Evolutionary conservation across 2,329 filamentous ascomycete species (phyloP).

Genomic region (Fusarium sp.): DNA sequence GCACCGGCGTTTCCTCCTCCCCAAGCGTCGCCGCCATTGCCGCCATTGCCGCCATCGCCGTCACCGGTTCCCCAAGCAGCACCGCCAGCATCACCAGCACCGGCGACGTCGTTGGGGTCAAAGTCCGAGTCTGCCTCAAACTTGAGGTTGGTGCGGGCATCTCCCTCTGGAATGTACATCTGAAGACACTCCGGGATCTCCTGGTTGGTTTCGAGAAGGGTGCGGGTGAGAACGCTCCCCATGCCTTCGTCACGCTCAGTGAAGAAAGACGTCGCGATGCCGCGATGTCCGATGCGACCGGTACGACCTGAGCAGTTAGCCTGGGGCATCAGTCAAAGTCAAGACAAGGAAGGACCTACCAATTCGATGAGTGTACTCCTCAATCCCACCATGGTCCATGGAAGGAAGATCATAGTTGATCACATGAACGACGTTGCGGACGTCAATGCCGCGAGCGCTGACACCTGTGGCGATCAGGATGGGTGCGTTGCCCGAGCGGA

Average conservation of each 20-base stretch:
- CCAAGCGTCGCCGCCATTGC: slow-evolving; percentile 31
- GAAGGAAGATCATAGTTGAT: slow-evolving; percentile 92
- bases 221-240: slow-evolving; percentile 76
- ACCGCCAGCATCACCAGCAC: slow-evolving; percentile 36
- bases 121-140: slow-evolving; percentile 65
- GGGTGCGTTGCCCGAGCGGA: slow-evolving; percentile 75
- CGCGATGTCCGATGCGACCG: slow-evolving; percentile 87
- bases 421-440: slow-evolving; percentile 85
- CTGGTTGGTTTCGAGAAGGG: slow-evolving; percentile 81
- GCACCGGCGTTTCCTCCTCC: slow-evolving; percentile 25
- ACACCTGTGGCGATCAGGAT: slow-evolving; percentile 89
- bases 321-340: neutral
- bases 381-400: slow-evolving; percentile 79
- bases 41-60: slow-evolving; percentile 27
- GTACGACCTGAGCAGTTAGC: slow-evolving; percentile 72
- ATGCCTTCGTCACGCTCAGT: slow-evolving; percentile 78
- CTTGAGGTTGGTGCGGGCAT: slow-evolving; percentile 55
- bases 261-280: slow-evolving; percentile 89
- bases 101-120: slow-evolving; percentile 51
- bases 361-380: slow-evolving; percentile 94
- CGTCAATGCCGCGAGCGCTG: slow-evolving; percentile 86
- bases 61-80: slow-evolving; percentile 23
- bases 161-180: slow-evolving; percentile 65
- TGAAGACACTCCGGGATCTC: slow-evolving; percentile 82
- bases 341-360: slow-evolving; percentile 62